Conservation (phyloP, 352 stramenopile genomes). For the Pythium monospermum region DNA sequence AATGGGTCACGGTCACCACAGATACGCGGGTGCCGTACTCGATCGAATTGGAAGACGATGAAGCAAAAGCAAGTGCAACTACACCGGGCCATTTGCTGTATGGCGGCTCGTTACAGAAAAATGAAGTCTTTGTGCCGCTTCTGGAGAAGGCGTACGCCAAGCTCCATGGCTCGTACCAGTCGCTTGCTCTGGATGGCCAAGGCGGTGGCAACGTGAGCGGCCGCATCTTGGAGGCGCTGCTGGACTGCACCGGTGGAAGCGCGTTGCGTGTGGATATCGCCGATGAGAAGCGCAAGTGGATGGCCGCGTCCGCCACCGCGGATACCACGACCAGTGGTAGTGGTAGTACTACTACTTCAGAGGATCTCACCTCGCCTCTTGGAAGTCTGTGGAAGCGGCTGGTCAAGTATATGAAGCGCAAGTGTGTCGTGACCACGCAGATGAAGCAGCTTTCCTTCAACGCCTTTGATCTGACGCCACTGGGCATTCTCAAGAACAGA, state of each 20-base stretch:
- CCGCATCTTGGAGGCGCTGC: conserved; percentile 75
- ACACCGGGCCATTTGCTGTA: conserved; percentile 59
- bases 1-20: conserved; percentile 85
- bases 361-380: conserved; percentile 25
- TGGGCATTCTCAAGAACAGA: conserved; percentile 71
- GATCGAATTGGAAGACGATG: conserved; percentile 34
- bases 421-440: conserved; percentile 63
- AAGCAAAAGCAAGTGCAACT: conserved; percentile 21
- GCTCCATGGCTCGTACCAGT: conserved; percentile 74
- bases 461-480: conserved; percentile 41
- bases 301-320: too few species aligned
- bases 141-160: conserved; percentile 91
- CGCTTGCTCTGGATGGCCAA: conserved; percentile 35
- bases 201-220: conserved; percentile 40
- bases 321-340: too few species aligned
- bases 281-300: conserved; percentile 30
- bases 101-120: conserved; percentile 63
- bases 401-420: conserved; percentile 46
- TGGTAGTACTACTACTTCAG: too few species aligned
- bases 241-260: conserved; percentile 87
- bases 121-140: conserved; percentile 84
- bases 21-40: conserved; percentile 83
- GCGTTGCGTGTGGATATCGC: conserved; percentile 70
- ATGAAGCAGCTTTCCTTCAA: conserved; percentile 71
- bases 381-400: conserved; percentile 62